phyloP scores from a whole-genome alignment of 768 basidiomycete genomes.

The Suillus subalutaceus region DNA sequence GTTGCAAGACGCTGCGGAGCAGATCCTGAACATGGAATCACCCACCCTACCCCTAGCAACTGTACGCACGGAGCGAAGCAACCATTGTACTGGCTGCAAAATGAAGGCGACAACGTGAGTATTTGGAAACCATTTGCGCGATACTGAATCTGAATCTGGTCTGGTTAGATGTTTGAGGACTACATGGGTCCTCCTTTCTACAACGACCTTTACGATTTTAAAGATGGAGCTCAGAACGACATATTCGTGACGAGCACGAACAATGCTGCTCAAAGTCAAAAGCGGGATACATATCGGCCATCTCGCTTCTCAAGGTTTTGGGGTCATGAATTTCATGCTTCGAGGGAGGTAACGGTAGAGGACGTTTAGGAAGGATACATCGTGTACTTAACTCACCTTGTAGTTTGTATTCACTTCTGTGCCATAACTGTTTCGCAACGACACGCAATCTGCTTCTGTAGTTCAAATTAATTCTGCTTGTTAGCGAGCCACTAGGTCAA shows the following conservation, averaged over 20 bases:
- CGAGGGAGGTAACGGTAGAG: background rate
- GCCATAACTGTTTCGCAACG: background rate
- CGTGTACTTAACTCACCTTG: background rate
- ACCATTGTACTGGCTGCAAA: conserved; percentile 45
- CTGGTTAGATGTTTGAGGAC: conserved; percentile 34
- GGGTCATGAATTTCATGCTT: background rate
- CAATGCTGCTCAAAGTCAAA: background rate
- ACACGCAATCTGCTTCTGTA: background rate
- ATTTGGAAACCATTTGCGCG: background rate
- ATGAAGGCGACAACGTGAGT: conserved; percentile 43
- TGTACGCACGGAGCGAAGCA: conserved; percentile 43
- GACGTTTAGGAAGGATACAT: background rate
- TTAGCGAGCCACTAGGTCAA: background rate
- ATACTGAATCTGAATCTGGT: background rate
- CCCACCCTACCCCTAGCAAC: conserved; percentile 32
- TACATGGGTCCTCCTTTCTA: conserved; percentile 37
- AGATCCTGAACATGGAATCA: conserved; percentile 26
- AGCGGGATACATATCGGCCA: background rate
- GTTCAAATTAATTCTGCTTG: background rate
- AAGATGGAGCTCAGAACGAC: conserved; percentile 47
- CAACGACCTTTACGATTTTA: conserved; percentile 41
- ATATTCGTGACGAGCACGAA: conserved; percentile 32
- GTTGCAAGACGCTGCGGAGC: conserved; percentile 40
- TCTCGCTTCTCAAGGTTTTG: conserved; percentile 10
- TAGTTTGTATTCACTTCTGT: background rate